A percentile compares a stretch with the other conserved stretches of the same genome.
Evolutionary conservation across 306 rosid species (phyloP).

Genomic region (Cucurbita ficifolia): DNA sequence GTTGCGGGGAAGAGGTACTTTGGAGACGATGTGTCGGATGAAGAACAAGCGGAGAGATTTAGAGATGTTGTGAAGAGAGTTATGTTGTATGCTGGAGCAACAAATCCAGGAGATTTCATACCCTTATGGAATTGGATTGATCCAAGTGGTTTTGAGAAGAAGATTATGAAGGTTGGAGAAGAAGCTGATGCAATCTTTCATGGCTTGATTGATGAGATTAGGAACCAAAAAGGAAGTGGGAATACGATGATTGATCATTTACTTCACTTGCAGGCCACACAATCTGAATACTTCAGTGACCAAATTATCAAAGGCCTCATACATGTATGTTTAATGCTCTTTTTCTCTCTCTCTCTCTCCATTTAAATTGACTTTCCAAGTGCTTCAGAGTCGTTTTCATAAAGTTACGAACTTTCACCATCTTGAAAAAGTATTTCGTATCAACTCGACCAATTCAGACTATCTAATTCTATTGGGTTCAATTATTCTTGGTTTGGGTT

Average conservation of each 20-base stretch:
- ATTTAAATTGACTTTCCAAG: background rate
- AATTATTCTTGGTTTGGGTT: too few species aligned
- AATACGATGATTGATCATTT: slow-evolving; percentile 37
- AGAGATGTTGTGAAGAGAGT: slow-evolving; percentile 23
- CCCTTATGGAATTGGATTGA: slow-evolving; percentile 30
- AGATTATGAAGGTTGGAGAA: slow-evolving; percentile 9
- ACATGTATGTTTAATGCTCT: background rate
- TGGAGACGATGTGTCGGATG: slow-evolving; percentile 16
- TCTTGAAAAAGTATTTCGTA: too few species aligned
- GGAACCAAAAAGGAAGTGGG: background rate
- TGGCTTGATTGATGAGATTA: slow-evolving; percentile 5
- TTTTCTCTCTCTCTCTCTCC: background rate
- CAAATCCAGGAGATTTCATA: slow-evolving; percentile 23
- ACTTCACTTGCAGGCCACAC: slow-evolving; percentile 25
- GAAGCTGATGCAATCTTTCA: slow-evolving; percentile 16
- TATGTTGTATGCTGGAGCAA: background rate
- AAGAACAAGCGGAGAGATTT: slow-evolving; percentile 23
- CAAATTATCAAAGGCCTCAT: slow-evolving; percentile 47
- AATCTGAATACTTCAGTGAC: slow-evolving; percentile 44
- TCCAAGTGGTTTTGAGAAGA: slow-evolving; percentile 1
- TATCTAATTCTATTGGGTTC: too few species aligned
- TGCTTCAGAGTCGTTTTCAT: too few species aligned
- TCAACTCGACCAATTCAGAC: too few species aligned
- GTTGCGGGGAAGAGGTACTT: slow-evolving; percentile 54
- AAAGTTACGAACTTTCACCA: too few species aligned